Conservation (phyloP, 2,329 filamentous ascomycete species). For the Monilinia aucupariae region DNA sequence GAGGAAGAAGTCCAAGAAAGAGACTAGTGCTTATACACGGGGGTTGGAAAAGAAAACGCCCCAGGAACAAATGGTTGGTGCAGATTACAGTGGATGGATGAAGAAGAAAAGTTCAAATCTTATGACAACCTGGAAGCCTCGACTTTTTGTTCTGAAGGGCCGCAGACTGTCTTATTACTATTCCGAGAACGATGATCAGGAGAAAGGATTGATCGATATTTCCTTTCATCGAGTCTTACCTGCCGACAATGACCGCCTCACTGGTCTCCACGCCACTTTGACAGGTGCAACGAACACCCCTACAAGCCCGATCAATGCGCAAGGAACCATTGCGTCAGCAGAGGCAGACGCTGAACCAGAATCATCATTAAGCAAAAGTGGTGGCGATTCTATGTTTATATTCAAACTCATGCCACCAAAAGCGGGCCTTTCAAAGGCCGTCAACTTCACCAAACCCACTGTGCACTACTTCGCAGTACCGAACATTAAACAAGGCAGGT, state of each 20-base stretch:
- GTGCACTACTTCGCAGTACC: conserved; percentile 98
- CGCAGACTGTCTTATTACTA: conserved; percentile 94
- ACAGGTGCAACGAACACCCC: conserved; percentile 73
- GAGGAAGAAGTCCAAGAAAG: conserved; percentile 78
- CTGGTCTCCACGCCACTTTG: conserved; percentile 83
- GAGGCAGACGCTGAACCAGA: conserved; percentile 40
- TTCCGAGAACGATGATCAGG: conserved; percentile 82
- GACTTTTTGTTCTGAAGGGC: conserved; percentile 90
- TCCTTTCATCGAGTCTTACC: conserved; percentile 95
- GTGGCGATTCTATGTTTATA: conserved; percentile 76
- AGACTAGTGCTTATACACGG: conserved; percentile 87
- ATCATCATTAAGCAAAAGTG: conserved; percentile 34
- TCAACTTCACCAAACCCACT: conserved; percentile 95
- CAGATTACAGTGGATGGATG: conserved; percentile 98
- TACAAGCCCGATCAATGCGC: conserved; percentile 46
- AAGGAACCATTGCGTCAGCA: conserved; percentile 42
- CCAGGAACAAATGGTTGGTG: conserved; percentile 74
- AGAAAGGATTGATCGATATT: conserved; percentile 95
- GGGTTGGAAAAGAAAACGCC: conserved; percentile 78
- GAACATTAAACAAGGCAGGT: conserved; percentile 75
- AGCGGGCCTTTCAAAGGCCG: conserved; percentile 77
- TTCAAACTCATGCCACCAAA: conserved; percentile 96
- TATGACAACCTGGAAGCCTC: conserved; percentile 96
- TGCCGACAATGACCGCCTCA: conserved; percentile 84
- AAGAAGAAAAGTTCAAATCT: conserved; percentile 96